Evolutionary conservation across 306 rosid genomes (phyloP), one percentile per base, ranked within the genome.

Genomic region (Inga leiocalycina): DNA sequence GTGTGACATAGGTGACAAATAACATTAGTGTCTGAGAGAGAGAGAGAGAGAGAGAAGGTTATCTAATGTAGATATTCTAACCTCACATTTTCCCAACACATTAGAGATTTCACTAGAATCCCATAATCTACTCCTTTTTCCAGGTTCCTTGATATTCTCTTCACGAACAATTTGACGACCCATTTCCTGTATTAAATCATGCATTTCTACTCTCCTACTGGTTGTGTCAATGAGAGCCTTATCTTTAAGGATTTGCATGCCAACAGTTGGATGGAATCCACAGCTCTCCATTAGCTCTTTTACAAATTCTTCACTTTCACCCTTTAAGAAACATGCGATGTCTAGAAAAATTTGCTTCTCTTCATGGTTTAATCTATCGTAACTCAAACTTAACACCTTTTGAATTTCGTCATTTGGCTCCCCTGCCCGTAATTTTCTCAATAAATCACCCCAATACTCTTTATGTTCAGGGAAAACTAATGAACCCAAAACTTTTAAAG

Each of bases 401-500:
- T 34, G 72, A 35, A 67, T 34, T 0, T 16, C 5, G 0, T 1
- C 5, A 35, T 34, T 0, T 41, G 72, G 72, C 13, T 0, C 6
- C 45, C 15, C 34, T 6, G 3, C 34, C 15, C 2, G 1, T 32
- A 35, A 6, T 16, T 67, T 35, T 65, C 15, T 32, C 1, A 67
- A 16, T 5, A n/a, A 22, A 67, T 44, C 34, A 1, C 34, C 72
- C 72, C 72, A 34, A 7, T 2, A 32, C 34, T 32, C 0, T 32
- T 15, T 3, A 1, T 15, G 6, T 10, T 3, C 19, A 69, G 74
- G 41, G 20, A 9, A 3, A 39, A 69, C 13, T 20, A 0, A 17
- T 6, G 15, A 37, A 19, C 51, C 88, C 49, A 84, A 57, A 22
- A 77, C 67, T 11, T 8, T 7, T 30, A 84, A 61, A 46, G 68